Evolutionary conservation across 495 filamentous ascomycete species (phyloP).

Genomic region (Xeromyces bisporus): DNA sequence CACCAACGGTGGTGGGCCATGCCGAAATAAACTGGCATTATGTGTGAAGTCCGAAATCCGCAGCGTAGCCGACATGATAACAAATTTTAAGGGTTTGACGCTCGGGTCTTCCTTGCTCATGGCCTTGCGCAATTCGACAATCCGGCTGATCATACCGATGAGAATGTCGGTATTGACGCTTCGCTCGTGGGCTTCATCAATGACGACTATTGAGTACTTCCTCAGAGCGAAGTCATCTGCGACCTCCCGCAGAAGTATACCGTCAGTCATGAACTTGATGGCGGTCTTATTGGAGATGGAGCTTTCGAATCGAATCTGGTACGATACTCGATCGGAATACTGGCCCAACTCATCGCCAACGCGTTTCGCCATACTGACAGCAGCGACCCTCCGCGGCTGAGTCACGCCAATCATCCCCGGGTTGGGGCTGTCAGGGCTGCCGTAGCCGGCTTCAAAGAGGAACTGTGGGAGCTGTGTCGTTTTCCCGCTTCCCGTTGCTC

Average conservation of each 20-base stretch:
- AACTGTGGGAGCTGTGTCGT: constrained; percentile 97
- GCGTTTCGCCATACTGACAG: constrained; percentile 87
- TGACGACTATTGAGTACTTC: constrained; percentile 89
- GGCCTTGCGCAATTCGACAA: constrained; percentile 57
- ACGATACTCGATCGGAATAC: constrained; percentile 52
- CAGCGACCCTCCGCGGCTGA: constrained; percentile 82
- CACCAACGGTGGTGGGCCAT: constrained; percentile 61
- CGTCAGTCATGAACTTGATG: constrained; percentile 99
- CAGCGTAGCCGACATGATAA: constrained; percentile 97
- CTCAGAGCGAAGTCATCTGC: constrained; percentile 72
- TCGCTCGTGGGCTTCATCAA: constrained; percentile 96
- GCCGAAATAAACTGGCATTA: constrained; percentile 62
- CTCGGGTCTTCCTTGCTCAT: constrained; percentile 44
- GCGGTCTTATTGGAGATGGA: constrained; percentile 69
- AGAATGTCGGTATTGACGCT: constrained; percentile 96
- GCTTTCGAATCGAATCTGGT: constrained; percentile 91
- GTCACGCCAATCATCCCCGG: constrained; percentile 91
- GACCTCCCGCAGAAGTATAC: constrained; percentile 83
- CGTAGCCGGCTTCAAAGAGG: constrained; percentile 84
- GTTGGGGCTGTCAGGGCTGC: constrained; percentile 53
- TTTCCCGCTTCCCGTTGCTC: constrained; percentile 90
- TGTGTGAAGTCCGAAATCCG: constrained; percentile 78
- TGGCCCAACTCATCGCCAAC: constrained; percentile 73
- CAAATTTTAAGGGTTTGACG: constrained; percentile 69
- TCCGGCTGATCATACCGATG: constrained; percentile 87